A percentile compares a stretch with the other conserved stretches of the same genome.
Conservation (phyloP, 2,329 filamentous ascomycete genomes). For the Tolypocladium tundrense region DNA sequence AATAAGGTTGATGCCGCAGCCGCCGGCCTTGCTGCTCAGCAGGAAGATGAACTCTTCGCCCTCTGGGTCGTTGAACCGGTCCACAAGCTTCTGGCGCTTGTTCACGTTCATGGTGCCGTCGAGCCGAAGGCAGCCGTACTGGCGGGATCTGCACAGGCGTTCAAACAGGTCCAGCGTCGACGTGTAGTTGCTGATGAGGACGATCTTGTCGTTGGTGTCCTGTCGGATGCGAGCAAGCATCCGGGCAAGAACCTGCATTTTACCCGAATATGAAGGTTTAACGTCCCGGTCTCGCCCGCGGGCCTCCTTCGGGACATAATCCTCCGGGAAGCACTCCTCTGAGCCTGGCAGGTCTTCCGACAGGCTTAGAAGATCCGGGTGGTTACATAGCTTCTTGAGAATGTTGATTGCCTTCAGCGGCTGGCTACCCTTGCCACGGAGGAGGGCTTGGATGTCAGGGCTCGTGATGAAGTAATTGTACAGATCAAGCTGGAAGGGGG, state of each 20-base stretch:
- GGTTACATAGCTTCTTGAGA: constrained; percentile 97
- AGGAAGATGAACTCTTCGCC: constrained; percentile 88
- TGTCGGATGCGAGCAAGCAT: constrained; percentile 94
- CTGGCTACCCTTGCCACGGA: constrained; percentile 89
- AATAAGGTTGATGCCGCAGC: constrained; percentile 91
- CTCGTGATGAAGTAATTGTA: constrained; percentile 98
- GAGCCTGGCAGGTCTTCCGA: constrained; percentile 77
- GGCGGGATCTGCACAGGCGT: constrained; percentile 71
- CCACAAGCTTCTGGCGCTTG: constrained; percentile 93
- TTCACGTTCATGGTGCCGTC: constrained; percentile 97
- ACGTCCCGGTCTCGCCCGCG: constrained; percentile 85
- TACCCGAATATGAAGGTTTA: constrained; percentile 93
- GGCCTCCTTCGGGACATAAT: constrained; percentile 79
- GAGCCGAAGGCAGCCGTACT: constrained; percentile 78
- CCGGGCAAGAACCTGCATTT: constrained; percentile 95
- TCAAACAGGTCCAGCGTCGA: constrained; percentile 94
- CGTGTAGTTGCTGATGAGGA: constrained; percentile 97
- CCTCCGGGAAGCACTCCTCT: constrained; percentile 70
- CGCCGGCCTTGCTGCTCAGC: constrained; percentile 93
- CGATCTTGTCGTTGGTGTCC: constrained; percentile 98
- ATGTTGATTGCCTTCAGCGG: constrained; percentile 94
- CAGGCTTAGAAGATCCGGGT: constrained; percentile 84
- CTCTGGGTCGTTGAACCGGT: constrained; percentile 92
- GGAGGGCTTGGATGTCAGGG: constrained; percentile 82
- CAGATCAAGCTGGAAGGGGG: constrained; percentile 82